Evolutionary conservation across 2,329 filamentous ascomycete genomes (phyloP), one percentile per base, ranked within the genome.

Genomic region (Aschersonia sp.): DNA sequence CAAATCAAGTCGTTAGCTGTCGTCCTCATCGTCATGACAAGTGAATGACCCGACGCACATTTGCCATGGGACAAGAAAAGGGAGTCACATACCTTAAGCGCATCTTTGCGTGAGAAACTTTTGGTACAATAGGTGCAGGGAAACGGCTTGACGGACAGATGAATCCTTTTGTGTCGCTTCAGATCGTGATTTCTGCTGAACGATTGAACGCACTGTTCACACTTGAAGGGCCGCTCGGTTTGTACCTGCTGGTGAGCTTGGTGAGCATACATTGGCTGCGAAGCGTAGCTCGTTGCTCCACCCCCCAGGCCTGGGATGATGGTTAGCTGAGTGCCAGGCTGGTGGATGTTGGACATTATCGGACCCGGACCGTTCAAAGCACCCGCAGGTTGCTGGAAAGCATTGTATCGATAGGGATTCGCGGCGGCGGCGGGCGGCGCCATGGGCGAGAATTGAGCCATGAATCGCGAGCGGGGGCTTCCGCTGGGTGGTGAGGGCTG

Each of bases 101-200:
- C 92, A 65, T 97, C 92, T 63, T 97, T 97, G 51, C 92, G 77
- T 3, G 89, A 96, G 60, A 98, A 98, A 61, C 86, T 92, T 76
- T 97, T 97, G 52, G 94, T 89, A 62, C 92, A 98, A 59, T 84
- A 84, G 5, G 72, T 78, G 63, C 92, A 98, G 0, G 89, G 89
- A 63, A 91, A 97, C 0, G 92, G 92, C 72, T 98, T 98, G 41
- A 97, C 87, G 0, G 89, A 86, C 50, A 97, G 67, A 65, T 98
- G 92, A 50, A 97, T 97, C 45, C 89, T 74, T 72, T 95, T 95
- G 64, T 98, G 92, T 46, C 92, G 78, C 68, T 98, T 98, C 56
- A 97, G 66, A 60, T 97, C 92, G 60, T 97, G 92, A 54, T 97
- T 97, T 4, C 92, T 76, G 64, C 94, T 97, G 69, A 98, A 98